phyloP scores from a whole-genome alignment of 2,329 filamentous ascomycete species.

The Teratosphaeria gauchensis region DNA sequence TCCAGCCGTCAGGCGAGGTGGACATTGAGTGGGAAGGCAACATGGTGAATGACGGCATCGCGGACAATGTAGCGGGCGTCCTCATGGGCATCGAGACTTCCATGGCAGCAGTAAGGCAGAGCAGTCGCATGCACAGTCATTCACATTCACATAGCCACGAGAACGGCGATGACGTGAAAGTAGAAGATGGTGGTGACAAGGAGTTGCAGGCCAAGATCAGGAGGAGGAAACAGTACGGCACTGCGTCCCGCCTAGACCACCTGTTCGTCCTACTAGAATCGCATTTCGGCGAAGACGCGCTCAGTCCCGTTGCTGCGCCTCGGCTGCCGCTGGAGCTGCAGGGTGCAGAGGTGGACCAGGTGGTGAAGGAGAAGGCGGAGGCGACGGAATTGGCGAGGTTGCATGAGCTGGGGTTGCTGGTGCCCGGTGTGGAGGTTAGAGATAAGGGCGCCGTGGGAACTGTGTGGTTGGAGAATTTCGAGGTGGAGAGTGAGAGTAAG shows the following conservation, averaged over 20 bases:
- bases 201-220: conserved; percentile 17
- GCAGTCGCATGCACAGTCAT: conserved; percentile 41
- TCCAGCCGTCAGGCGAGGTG: conserved; percentile 58
- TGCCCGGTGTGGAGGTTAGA: conserved; percentile 77
- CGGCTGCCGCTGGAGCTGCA: conserved; percentile 39
- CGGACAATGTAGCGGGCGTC: conserved; percentile 92
- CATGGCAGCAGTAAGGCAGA: conserved; percentile 87
- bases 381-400: conserved; percentile 65
- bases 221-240: conserved; percentile 62
- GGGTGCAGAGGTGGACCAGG: conserved; percentile 29
- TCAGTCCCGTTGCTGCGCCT: conserved; percentile 63
- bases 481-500: conserved; percentile 72
- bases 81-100: conserved; percentile 87
- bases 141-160: conserved; percentile 26
- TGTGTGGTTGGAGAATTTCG: conserved; percentile 85
- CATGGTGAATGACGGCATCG: conserved; percentile 92
- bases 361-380: conserved; percentile 45
- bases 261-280: conserved; percentile 95
- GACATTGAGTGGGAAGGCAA: conserved; percentile 97
- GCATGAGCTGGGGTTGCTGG: conserved; percentile 76
- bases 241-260: conserved; percentile 68
- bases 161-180: conserved; percentile 4
- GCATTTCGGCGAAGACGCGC: conserved; percentile 79
- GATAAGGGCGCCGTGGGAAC: conserved; percentile 81
- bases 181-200: background rate